phyloP scores from a whole-genome alignment of 306 rosid genomes.

The Vigna radiata region DNA sequence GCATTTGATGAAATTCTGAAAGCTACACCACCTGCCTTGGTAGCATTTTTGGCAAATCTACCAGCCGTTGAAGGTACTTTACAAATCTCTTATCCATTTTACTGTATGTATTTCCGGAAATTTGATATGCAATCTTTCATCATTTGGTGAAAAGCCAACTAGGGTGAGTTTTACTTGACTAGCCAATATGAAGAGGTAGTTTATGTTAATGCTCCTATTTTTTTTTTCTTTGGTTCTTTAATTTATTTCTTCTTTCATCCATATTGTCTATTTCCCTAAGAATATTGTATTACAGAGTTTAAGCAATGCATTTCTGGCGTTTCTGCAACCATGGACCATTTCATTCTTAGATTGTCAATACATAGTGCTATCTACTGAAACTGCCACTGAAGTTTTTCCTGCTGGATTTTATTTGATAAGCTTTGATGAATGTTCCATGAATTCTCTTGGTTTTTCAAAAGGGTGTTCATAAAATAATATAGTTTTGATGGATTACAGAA shows the following conservation, averaged over 20 bases:
- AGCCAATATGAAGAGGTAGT: conserved; percentile 15
- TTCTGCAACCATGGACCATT: neutral
- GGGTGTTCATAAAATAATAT: neutral
- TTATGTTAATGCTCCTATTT: neutral
- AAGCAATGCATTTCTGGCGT: conserved; percentile 9
- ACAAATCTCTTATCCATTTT: conserved; percentile 6
- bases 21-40: conserved; percentile 85
- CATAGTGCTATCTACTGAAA: conserved; percentile 18
- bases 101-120: neutral
- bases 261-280: conserved; percentile 3
- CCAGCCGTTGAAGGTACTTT: conserved; percentile 90
- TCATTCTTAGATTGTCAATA: conserved; percentile 13
- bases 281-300: neutral
- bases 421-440: neutral
- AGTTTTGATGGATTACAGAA: neutral
- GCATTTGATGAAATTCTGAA: conserved; percentile 86
- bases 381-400: neutral
- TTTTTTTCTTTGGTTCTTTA: neutral
- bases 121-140: conserved; percentile 19
- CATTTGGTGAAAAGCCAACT: conserved; percentile 15
- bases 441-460: neutral
- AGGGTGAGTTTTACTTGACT: conserved; percentile 6
- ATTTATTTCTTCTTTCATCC: neutral
- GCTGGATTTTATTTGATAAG: neutral
- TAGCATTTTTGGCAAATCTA: conserved; percentile 82